phyloP scores from a whole-genome alignment of 192 early-diverging fungal genomes.

The Chytriomyces hyalinus region DNA sequence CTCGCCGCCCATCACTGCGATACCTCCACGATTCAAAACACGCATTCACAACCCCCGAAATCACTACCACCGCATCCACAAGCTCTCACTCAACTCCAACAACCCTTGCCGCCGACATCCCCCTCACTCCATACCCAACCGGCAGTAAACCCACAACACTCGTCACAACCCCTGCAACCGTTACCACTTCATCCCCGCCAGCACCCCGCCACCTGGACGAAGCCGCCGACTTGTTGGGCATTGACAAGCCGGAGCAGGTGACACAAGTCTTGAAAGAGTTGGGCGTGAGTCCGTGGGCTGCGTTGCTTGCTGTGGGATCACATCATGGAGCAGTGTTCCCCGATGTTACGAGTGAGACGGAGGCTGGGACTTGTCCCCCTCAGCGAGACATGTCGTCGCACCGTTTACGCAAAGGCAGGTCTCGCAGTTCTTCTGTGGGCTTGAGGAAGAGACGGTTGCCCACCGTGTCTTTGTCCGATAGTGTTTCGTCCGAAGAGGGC shows the following conservation, averaged over 20 bases:
- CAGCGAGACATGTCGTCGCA: not conserved
- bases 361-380: not conserved
- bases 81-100: too few species aligned
- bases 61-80: too few species aligned
- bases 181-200: too few species aligned
- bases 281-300: constrained; percentile 31
- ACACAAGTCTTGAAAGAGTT: constrained; percentile 9
- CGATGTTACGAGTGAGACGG: not conserved
- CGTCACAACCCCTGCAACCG: too few species aligned
- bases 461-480: not conserved
- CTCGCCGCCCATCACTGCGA: too few species aligned
- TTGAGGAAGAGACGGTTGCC: not conserved
- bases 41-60: too few species aligned
- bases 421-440: not conserved
- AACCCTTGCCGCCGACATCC: too few species aligned
- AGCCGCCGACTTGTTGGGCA: not conserved
- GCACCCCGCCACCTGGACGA: not conserved
- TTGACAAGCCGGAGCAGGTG: not conserved
- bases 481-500: not conserved
- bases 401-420: not conserved
- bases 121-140: too few species aligned
- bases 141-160: too few species aligned
- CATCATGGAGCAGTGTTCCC: not conserved
- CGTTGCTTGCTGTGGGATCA: constrained; percentile 8
- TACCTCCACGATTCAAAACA: too few species aligned